phyloP scores from a whole-genome alignment of 2,329 filamentous ascomycete species.

The Clarireedia monteithiana region DNA sequence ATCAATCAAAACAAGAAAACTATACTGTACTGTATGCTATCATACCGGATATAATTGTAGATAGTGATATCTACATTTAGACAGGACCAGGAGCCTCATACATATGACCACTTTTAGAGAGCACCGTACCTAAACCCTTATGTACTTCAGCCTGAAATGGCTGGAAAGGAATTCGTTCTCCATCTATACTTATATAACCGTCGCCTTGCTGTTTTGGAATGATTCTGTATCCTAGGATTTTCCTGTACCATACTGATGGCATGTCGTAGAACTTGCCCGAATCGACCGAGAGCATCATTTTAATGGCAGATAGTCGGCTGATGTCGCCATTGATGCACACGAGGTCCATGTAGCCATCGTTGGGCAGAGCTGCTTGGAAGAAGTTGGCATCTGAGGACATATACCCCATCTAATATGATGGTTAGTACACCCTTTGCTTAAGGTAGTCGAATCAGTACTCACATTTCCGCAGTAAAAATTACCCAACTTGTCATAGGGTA shows the following conservation, averaged over 20 bases:
- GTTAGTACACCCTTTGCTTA: not conserved
- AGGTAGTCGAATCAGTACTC: conserved; percentile 29
- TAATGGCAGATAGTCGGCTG: conserved; percentile 54
- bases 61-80: conserved; percentile 6
- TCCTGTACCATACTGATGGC: conserved; percentile 69
- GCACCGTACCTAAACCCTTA: conserved; percentile 70
- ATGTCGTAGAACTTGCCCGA: conserved; percentile 73
- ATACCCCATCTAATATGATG: conserved; percentile 63
- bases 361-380: conserved; percentile 74
- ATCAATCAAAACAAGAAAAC: not conserved
- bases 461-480: conserved; percentile 93
- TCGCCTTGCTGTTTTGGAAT: conserved; percentile 62
- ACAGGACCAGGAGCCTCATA: conserved; percentile 56
- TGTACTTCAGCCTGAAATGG: conserved; percentile 91
- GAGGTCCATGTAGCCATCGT: conserved; percentile 81
- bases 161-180: conserved; percentile 78
- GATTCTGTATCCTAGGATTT: conserved; percentile 81
- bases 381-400: conserved; percentile 85
- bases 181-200: conserved; percentile 91
- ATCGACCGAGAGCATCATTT: conserved; percentile 65
- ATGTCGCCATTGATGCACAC: conserved; percentile 74
- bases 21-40: not conserved
- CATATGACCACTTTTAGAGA: conserved; percentile 63
- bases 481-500: conserved; percentile 69
- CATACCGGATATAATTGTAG: not conserved